Percentiles rank a stretch among this genome's conserved stretches.
phyloP scores from a whole-genome alignment of 2,329 filamentous ascomycete species.

The Alternaria sp. region DNA sequence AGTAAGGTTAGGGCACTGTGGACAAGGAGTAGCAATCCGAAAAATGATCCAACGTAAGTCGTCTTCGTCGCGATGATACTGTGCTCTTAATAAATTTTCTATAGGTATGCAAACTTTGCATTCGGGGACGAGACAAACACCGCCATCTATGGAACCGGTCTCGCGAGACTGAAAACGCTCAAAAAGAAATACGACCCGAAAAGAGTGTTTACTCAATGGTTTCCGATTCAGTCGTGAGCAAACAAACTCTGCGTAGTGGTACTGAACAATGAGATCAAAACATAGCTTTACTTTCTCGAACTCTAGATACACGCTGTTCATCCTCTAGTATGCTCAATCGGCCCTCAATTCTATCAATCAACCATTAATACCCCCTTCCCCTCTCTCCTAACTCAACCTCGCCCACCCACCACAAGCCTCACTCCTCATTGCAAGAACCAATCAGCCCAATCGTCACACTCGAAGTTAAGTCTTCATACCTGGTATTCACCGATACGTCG shows the following conservation, averaged over 20 bases:
- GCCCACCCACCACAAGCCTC: background rate
- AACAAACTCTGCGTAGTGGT: background rate
- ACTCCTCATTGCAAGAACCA: background rate
- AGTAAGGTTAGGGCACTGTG: conserved; percentile 40
- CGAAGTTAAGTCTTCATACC: background rate
- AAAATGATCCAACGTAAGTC: conserved; percentile 31
- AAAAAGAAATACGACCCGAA: conserved; percentile 40
- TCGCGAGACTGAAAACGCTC: conserved; percentile 26
- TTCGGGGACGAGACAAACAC: conserved; percentile 35
- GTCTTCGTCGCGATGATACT: background rate
- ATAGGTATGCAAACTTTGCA: conserved; percentile 41
- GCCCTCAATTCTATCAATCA: background rate
- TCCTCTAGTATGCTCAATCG: background rate
- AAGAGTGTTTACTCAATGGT: conserved; percentile 39
- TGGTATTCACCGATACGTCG: background rate
- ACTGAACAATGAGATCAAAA: background rate
- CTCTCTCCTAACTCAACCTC: background rate
- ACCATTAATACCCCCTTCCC: background rate
- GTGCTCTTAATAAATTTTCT: background rate
- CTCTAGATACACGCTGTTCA: background rate
- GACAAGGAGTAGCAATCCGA: conserved; percentile 23
- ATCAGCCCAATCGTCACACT: background rate
- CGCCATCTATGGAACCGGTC: conserved; percentile 35
- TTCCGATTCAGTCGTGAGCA: conserved; percentile 25
- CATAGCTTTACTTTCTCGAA: background rate